Percentiles rank a stretch among this genome's conserved stretches.
These are phyloP conservation scores for Eucalyptus curtisii DNA, from an alignment of 345 rosid species.

Conservation along the genomic window DNA sequence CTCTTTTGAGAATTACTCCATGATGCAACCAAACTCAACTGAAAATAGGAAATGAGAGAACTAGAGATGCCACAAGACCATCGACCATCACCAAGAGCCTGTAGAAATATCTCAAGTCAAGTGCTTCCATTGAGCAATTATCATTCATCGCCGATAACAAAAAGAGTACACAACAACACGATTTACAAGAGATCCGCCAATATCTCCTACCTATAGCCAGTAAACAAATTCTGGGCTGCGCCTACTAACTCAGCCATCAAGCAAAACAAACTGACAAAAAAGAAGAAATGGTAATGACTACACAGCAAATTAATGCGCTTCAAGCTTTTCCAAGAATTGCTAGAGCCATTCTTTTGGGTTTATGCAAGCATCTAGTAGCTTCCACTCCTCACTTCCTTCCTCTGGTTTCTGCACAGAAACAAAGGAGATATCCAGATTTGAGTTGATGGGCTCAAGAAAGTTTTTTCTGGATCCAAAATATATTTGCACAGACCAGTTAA, in stretches of 20 bases:
- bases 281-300: not conserved
- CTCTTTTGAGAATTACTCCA: not conserved
- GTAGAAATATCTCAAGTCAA: not conserved
- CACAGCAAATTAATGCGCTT: not conserved
- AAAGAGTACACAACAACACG: not conserved
- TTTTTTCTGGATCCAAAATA: not conserved
- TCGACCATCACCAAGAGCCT: not conserved
- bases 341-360: constrained; percentile 94
- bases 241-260: not conserved
- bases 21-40: not conserved
- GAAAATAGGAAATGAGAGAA: not conserved
- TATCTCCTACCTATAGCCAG: not conserved
- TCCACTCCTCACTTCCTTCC: constrained; percentile 98
- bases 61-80: not conserved
- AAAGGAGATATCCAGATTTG: not conserved
- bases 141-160: not conserved
- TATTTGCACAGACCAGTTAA: not conserved
- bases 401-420: constrained; percentile 60
- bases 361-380: constrained; percentile 89
- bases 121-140: not conserved
- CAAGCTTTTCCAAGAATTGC: not conserved
- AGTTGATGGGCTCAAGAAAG: not conserved
- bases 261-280: not conserved
- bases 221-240: not conserved
- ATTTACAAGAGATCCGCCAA: not conserved